These are phyloP conservation scores for Isoetes engelmannii DNA, from an alignment of 83 land plant genomes.

Conservation along the genomic window DNA sequence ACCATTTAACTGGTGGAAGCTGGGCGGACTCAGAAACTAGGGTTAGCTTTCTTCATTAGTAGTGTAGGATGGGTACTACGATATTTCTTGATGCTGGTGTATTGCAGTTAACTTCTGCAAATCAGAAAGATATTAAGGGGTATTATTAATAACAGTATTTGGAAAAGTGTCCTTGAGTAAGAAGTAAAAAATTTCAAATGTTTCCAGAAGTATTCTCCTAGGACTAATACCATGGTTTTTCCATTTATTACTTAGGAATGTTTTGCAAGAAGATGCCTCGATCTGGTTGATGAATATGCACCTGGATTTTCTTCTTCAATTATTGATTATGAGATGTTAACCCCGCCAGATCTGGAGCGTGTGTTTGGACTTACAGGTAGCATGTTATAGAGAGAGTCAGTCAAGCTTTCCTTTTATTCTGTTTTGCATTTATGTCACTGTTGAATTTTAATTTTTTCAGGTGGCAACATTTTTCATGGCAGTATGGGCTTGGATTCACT, in stretches of 20 bases:
- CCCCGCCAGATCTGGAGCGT: constrained; percentile 92
- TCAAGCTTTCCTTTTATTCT: background rate
- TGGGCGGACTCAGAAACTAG: constrained; percentile 71
- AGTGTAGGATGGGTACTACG: too few species aligned
- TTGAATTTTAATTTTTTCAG: constrained; percentile 22
- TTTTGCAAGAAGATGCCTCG: constrained; percentile 76
- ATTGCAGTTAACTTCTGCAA: too few species aligned
- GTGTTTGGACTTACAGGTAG: constrained; percentile 86
- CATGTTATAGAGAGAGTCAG: background rate
- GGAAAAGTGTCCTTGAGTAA: too few species aligned
- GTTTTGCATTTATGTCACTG: background rate
- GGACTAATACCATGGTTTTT: too few species aligned
- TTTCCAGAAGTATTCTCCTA: too few species aligned
- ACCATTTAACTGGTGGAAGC: constrained; percentile 54
- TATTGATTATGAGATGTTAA: constrained; percentile 87
- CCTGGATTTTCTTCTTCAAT: constrained; percentile 95
- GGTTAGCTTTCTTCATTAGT: constrained; percentile 33
- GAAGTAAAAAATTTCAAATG: too few species aligned
- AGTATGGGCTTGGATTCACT: constrained; percentile 91
- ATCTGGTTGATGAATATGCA: constrained; percentile 89
- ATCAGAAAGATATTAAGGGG: too few species aligned
- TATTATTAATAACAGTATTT: too few species aligned
- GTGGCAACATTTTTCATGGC: constrained; percentile 98
- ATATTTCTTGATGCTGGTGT: too few species aligned
- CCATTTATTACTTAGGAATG: constrained; percentile 45